Conservation (phyloP, 768 basidiomycete genomes). For the Phaeotremella fagi region DNA sequence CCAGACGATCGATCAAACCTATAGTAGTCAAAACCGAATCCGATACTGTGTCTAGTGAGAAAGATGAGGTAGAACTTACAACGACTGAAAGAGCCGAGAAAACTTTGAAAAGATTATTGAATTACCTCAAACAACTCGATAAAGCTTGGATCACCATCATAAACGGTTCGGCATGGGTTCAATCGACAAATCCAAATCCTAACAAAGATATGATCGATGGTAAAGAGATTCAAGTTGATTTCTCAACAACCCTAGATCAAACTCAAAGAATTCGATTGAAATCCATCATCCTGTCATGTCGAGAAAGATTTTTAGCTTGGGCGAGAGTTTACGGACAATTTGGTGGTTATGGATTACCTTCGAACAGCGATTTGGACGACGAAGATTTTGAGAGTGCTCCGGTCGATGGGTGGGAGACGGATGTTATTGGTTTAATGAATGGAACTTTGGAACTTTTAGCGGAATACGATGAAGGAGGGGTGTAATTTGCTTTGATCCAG, state of each 20-base stretch:
- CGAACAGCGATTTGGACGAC: neutral
- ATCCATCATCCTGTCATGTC: slow-evolving; percentile 23
- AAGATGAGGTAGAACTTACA: too few species aligned
- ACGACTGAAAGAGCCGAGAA: slow-evolving; percentile 5
- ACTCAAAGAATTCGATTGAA: slow-evolving; percentile 28
- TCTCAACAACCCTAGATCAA: slow-evolving; percentile 6
- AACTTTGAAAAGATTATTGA: slow-evolving; percentile 8
- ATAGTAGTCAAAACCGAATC: too few species aligned
- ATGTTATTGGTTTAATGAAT: slow-evolving; percentile 24
- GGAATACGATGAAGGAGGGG: neutral
- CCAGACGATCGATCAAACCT: neutral
- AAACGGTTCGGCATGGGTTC: slow-evolving; percentile 20
- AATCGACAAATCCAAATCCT: neutral
- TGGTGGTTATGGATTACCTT: neutral
- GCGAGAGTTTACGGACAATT: slow-evolving; percentile 29
- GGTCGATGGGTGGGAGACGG: slow-evolving; percentile 18
- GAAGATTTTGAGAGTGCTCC: neutral
- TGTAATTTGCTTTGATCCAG: neutral
- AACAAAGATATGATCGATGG: slow-evolving; percentile 1
- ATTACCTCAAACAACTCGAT: slow-evolving; percentile 17
- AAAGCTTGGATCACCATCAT: slow-evolving; percentile 25
- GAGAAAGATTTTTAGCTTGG: slow-evolving; percentile 29
- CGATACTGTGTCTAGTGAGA: too few species aligned
- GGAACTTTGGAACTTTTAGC: slow-evolving; percentile 15
- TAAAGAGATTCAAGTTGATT: too few species aligned